phyloP scores from a whole-genome alignment of 768 basidiomycete genomes.

The Gymnopilus dilepis region DNA sequence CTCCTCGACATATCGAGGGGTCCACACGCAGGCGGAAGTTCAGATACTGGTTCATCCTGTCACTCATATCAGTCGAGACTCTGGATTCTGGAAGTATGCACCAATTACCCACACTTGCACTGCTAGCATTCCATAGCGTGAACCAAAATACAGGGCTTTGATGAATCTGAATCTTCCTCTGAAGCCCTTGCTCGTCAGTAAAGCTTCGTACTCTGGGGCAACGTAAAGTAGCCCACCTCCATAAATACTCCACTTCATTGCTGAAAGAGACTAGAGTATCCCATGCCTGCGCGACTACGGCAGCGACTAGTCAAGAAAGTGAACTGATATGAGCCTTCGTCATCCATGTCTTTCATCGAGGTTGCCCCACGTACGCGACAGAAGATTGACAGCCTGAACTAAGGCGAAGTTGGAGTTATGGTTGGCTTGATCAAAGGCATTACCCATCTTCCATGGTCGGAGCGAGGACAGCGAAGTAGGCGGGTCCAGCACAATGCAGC shows the following conservation, averaged over 20 bases:
- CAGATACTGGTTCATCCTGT: not conserved
- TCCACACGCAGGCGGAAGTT: not conserved
- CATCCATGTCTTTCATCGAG: not conserved
- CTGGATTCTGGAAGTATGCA: too few species aligned
- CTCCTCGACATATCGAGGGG: not conserved
- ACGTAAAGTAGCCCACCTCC: slow-evolving; percentile 15
- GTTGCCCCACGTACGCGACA: not conserved
- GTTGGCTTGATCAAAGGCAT: not conserved
- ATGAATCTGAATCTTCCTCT: slow-evolving; percentile 19
- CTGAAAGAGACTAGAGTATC: slow-evolving; percentile 20
- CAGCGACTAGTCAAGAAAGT: slow-evolving; percentile 19
- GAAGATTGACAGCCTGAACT: not conserved
- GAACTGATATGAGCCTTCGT: not conserved
- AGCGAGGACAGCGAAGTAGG: not conserved
- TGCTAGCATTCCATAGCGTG: slow-evolving; percentile 24
- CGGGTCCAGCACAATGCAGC: too few species aligned
- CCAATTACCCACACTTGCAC: slow-evolving; percentile 24
- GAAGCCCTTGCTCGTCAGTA: too few species aligned
- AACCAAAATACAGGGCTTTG: slow-evolving; percentile 24
- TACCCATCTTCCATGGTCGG: not conserved
- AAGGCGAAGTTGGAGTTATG: not conserved
- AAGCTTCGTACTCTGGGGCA: not conserved
- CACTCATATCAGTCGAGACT: too few species aligned
- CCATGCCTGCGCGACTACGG: slow-evolving; percentile 27
- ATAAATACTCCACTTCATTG: slow-evolving; percentile 29